Base-by-base conservation (phyloP, 768 basidiomycete genomes). In the Kondoa malvinella region DNA sequence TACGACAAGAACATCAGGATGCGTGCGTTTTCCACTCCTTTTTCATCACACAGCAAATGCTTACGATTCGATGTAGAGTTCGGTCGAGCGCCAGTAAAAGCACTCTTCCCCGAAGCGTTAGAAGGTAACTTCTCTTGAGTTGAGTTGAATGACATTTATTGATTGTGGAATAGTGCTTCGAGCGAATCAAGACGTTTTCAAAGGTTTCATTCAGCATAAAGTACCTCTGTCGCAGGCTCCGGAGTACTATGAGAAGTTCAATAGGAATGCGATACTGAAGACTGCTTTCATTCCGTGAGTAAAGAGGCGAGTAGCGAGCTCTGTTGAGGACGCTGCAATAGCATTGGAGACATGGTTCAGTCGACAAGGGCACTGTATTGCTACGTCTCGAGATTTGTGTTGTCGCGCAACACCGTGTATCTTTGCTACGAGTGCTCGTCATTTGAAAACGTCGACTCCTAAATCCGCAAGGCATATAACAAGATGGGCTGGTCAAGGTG, bases 61-160 rank as follows among this genome's bases (percentile, higher is more conserved):
- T 59, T 4, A 59, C 58, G 4, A 25, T 4, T 4, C 58, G 4
- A 14, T 29, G 14, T 29, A 63, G 61, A 66, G 0, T 71, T 67
- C 25, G 70, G 70, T 26, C 65, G 70, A 1, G 68, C 67, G 33
- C 70, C 70, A 30, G 70, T 69, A 4, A 68, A 67, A 1, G 66
- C 64, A 14, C 34, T 66, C 50, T 71, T 71, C 33, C 59, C 64
- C n/a, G 67, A 66, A 17, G 68, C 70, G 8, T 50, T 71, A 25
- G 64, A 69, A 50, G 40, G 40, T 50, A 50, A 50, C 40, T 50
- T 8, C 40, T 21, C 21, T 8, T 50, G 40, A 50, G 21, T 21
- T 21, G 40, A 21, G 12, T 50, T 21, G 40, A 50, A 8, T 21
- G 8, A 8, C 12, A 50, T n/a, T 50, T 50, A 50, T 21, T 50